These are phyloP conservation scores for Punica granatum DNA, from an alignment of 345 rosid genomes.

Conservation along the genomic window DNA sequence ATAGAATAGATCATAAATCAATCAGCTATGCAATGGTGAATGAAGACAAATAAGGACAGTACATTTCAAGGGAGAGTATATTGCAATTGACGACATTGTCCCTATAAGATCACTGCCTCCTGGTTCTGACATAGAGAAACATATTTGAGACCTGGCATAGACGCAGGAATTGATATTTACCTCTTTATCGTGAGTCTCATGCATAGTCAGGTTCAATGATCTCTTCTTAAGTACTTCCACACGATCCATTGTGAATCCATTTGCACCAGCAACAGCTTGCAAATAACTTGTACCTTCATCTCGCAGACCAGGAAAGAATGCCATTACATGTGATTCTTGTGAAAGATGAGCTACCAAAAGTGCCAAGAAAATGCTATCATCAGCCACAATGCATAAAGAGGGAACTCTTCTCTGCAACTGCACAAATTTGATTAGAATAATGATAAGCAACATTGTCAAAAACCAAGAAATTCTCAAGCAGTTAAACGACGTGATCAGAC, in stretches of 20 bases:
- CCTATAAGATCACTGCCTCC: neutral
- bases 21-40: neutral
- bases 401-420: constrained; percentile 60
- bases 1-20: neutral
- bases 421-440: constrained; percentile 11
- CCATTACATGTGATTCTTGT: constrained; percentile 38
- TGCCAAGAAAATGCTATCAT: constrained; percentile 74
- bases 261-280: constrained; percentile 51
- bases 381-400: constrained; percentile 58
- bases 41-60: too few relatives aligned
- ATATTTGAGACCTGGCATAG: neutral
- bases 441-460: neutral
- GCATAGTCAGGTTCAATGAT: constrained; percentile 33
- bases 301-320: constrained; percentile 69
- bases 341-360: constrained; percentile 49
- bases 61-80: neutral
- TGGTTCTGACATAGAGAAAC: neutral
- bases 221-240: constrained; percentile 40
- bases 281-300: constrained; percentile 51
- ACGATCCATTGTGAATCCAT: constrained; percentile 48
- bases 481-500: neutral
- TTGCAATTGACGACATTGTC: neutral
- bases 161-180: constrained; percentile 21
- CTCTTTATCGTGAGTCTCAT: constrained; percentile 42
- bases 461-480: neutral